Evolutionary conservation across 345 rosid genomes (phyloP).

Genomic region (Psidium friedrichsthalianum): DNA sequence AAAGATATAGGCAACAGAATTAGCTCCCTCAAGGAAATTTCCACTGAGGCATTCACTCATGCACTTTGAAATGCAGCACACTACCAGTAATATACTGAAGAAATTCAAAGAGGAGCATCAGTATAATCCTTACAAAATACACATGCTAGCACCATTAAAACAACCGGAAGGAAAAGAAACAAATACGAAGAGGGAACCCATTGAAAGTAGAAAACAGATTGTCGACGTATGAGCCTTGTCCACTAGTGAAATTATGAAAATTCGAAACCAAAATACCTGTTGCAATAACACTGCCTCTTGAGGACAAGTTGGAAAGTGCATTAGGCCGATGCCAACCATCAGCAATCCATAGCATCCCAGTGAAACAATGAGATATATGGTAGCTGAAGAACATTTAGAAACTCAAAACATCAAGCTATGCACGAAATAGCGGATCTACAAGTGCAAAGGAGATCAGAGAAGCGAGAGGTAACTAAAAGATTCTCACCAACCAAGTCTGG

Average conservation of each 20-base stretch:
- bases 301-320: constrained; percentile 37
- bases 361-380: constrained; percentile 29
- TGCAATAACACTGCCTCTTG: constrained; percentile 32
- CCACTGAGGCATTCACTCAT: not conserved
- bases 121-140: not conserved
- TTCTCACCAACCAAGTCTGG: constrained; percentile 42
- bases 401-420: not conserved
- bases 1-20: not conserved
- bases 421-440: not conserved
- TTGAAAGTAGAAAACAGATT: not conserved
- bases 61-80: not conserved
- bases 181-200: not conserved
- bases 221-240: not conserved
- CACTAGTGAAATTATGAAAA: not conserved
- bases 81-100: not conserved
- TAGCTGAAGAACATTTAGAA: constrained; percentile 8
- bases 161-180: not conserved
- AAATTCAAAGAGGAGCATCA: not conserved
- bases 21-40: not conserved
- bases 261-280: constrained; percentile 11
- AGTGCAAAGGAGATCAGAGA: not conserved
- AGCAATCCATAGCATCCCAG: constrained; percentile 40
- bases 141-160: not conserved
- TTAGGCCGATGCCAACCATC: constrained; percentile 39
- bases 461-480: not conserved